phyloP scores from a whole-genome alignment of 1,284 basidiomycete species.

The Pulchroboletus neoregius region DNA sequence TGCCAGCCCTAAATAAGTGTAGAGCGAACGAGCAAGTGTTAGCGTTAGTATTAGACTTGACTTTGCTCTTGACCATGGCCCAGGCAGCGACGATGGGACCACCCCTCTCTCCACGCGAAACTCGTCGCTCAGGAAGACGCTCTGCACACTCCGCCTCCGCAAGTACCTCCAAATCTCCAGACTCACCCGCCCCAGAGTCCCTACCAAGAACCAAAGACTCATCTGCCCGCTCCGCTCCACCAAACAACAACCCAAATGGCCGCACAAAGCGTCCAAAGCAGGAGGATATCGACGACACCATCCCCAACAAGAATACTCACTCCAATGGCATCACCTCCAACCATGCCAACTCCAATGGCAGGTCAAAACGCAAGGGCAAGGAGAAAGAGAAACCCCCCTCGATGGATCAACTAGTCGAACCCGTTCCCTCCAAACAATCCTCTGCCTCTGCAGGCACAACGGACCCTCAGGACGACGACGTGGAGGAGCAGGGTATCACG shows the following conservation, averaged over 20 bases:
- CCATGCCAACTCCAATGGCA: slow-evolving; percentile 36
- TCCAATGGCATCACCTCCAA: slow-evolving; percentile 38
- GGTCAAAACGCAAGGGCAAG: slow-evolving; percentile 36
- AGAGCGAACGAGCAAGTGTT: slow-evolving; percentile 3
- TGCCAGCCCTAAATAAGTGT: slow-evolving; percentile 42
- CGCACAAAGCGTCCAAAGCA: slow-evolving; percentile 65
- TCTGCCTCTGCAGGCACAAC: slow-evolving; percentile 35
- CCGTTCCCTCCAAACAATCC: slow-evolving; percentile 29
- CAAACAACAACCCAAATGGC: slow-evolving; percentile 42
- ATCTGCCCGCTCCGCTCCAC: slow-evolving; percentile 42
- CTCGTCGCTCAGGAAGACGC: slow-evolving; percentile 69
- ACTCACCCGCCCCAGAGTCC: slow-evolving; percentile 59
- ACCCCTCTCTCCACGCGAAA: slow-evolving; percentile 70
- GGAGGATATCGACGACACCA: slow-evolving; percentile 64
- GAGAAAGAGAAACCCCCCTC: slow-evolving; percentile 32
- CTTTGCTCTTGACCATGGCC: slow-evolving; percentile 38
- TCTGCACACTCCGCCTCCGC: slow-evolving; percentile 62
- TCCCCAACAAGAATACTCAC: slow-evolving; percentile 43
- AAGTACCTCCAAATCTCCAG: slow-evolving; percentile 69
- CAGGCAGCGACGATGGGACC: slow-evolving; percentile 63
- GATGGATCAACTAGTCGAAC: slow-evolving; percentile 26
- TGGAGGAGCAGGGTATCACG: slow-evolving; percentile 83
- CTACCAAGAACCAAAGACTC: slow-evolving; percentile 39
- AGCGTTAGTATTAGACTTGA: slow-evolving; percentile 1
- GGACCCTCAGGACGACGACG: slow-evolving; percentile 45